Percentiles rank a stretch among this genome's conserved stretches.
Evolutionary conservation across 352 stramenopile genomes (phyloP).

Genomic region (Pythium chondricola): DNA sequence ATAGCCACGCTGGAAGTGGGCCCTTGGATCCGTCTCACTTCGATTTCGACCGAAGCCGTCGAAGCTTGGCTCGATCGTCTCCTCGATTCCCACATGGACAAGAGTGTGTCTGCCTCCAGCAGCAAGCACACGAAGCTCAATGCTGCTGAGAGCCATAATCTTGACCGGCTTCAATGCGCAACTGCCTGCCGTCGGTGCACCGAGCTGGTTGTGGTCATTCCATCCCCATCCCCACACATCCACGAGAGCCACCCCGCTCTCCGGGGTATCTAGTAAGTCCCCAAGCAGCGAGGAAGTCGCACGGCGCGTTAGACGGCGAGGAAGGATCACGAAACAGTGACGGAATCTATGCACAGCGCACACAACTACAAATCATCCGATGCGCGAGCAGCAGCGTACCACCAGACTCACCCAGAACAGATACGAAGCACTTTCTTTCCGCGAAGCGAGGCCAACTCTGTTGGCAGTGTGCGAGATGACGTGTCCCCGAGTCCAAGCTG

Average conservation of each 20-base stretch:
- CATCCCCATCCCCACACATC: constrained; percentile 37
- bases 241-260: constrained; percentile 5
- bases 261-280: neutral
- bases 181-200: constrained; percentile 5
- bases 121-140: constrained; percentile 21
- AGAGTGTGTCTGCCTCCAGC: constrained; percentile 33
- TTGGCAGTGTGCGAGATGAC: constrained; percentile 17
- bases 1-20: constrained; percentile 8
- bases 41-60: constrained; percentile 5
- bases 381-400: neutral
- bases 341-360: constrained; percentile 15
- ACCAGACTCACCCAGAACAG: constrained; percentile 20
- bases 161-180: constrained; percentile 18
- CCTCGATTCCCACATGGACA: constrained; percentile 17
- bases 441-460: constrained; percentile 20
- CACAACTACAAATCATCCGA: neutral
- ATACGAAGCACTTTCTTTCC: constrained; percentile 24
- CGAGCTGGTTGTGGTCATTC: constrained; percentile 36
- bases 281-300: constrained; percentile 14
- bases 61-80: neutral
- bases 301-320: constrained; percentile 11
- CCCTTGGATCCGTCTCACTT: constrained; percentile 15
- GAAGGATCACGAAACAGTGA: constrained; percentile 25
- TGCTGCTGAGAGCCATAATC: constrained; percentile 13
- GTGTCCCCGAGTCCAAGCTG: constrained; percentile 30